Evolutionary conservation across 202 grass and related monocot species (phyloP).

Genomic region (Carex arenaria): DNA sequence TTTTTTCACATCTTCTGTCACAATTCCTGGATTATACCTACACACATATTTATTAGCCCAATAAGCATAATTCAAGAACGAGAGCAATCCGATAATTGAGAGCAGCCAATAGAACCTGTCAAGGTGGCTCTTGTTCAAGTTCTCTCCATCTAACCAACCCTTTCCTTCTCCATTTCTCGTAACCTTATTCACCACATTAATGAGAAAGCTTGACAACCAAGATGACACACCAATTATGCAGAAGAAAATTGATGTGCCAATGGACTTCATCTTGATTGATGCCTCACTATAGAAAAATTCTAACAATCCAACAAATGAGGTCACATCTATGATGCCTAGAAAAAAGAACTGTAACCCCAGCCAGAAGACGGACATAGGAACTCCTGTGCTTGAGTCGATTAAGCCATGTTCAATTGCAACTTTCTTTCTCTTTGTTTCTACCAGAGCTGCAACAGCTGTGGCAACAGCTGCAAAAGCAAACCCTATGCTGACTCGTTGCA

Average conservation of each 20-base stretch:
- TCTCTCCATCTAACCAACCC: conserved; percentile 63
- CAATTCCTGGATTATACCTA: conserved; percentile 35
- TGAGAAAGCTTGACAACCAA: conserved; percentile 43
- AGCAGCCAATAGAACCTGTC: conserved; percentile 63
- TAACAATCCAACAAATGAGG: conserved; percentile 64
- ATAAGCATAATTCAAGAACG: conserved; percentile 38
- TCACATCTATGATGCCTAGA: conserved; percentile 51
- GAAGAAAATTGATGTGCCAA: conserved; percentile 64
- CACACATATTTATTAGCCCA: conserved; percentile 55
- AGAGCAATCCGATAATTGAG: conserved; percentile 32
- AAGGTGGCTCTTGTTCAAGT: conserved; percentile 57
- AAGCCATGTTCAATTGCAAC: conserved; percentile 31
- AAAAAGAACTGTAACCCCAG: conserved; percentile 54
- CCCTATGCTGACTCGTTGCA: conserved; percentile 58
- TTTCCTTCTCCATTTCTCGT: conserved; percentile 24
- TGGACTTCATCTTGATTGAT: conserved; percentile 56
- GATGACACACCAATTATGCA: conserved; percentile 49
- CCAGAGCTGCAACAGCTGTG: conserved; percentile 40
- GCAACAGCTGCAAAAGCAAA: conserved; percentile 33
- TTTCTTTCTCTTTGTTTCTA: conserved; percentile 47
- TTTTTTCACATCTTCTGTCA: conserved; percentile 2
- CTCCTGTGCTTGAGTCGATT: conserved; percentile 26
- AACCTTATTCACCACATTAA: conserved; percentile 39
- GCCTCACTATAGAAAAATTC: conserved; percentile 68
- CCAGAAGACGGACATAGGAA: conserved; percentile 64